Evolutionary conservation across 495 filamentous ascomycete species (phyloP).

Genomic region (Oidiodendron maius): DNA sequence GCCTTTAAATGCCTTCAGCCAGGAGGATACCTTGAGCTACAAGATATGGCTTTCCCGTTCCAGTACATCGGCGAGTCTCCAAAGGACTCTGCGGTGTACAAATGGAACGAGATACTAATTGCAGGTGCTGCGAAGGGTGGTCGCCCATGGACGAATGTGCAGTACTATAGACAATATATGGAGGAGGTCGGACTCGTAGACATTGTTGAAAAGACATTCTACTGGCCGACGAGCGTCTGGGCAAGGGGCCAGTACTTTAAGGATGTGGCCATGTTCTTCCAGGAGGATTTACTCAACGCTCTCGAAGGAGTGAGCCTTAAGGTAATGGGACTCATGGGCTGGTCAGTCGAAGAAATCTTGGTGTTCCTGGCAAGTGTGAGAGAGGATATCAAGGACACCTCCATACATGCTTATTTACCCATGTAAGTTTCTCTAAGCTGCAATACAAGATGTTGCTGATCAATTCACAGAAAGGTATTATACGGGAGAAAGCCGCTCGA

Average conservation of each 20-base stretch:
- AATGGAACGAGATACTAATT: not conserved
- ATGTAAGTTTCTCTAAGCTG: constrained; percentile 7
- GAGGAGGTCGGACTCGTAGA: constrained; percentile 45
- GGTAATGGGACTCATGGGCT: constrained; percentile 32
- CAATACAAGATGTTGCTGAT: too few relatives aligned
- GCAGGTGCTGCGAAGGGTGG: not conserved
- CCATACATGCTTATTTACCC: constrained; percentile 32
- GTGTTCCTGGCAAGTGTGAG: constrained; percentile 38
- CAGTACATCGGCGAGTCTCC: constrained; percentile 3
- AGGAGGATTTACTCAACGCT: not conserved
- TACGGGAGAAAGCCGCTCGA: too few relatives aligned
- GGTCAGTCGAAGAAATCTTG: constrained; percentile 35
- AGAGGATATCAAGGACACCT: constrained; percentile 37
- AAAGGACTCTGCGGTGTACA: not conserved
- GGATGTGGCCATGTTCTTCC: constrained; percentile 29
- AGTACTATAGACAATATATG: constrained; percentile 27
- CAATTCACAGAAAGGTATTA: too few relatives aligned
- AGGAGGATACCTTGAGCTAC: constrained; percentile 43
- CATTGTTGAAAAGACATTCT: constrained; percentile 32
- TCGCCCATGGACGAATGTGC: not conserved
- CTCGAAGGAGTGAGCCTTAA: not conserved
- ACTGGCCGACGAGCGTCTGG: constrained; percentile 44
- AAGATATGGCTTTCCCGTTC: constrained; percentile 25
- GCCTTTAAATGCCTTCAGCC: constrained; percentile 31
- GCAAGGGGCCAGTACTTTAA: constrained; percentile 43